Evolutionary conservation across 2,329 filamentous ascomycete genomes (phyloP).

Genomic region (Plectosphaerella sp.): DNA sequence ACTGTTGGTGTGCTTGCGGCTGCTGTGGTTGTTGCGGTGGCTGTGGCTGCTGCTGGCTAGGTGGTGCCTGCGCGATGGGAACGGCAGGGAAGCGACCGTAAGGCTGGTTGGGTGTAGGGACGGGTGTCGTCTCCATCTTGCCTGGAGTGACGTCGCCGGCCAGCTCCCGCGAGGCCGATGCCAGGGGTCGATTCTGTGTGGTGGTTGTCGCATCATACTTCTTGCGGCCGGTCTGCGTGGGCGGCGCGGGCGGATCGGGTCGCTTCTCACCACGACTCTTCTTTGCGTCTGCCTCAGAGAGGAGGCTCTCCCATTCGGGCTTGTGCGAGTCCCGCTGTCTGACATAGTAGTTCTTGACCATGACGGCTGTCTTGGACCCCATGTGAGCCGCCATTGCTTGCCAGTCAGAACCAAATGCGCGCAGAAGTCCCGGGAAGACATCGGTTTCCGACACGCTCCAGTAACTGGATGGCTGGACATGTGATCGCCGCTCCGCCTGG

Average conservation of each 20-base stretch:
- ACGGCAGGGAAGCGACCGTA: conserved; percentile 36
- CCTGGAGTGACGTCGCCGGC: conserved; percentile 37
- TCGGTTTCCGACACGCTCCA: conserved; percentile 81
- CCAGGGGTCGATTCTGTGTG: conserved; percentile 34
- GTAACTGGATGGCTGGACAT: conserved; percentile 69
- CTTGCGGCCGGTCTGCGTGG: conserved; percentile 44
- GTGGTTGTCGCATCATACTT: conserved; percentile 42
- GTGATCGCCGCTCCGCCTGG: conserved; percentile 45
- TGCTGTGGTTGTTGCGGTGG: conserved; percentile 10
- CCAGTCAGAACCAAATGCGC: conserved; percentile 77
- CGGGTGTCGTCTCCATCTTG: conserved; percentile 36
- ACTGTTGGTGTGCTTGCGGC: conserved; percentile 8
- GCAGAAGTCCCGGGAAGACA: conserved; percentile 69
- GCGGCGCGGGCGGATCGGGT: conserved; percentile 56
- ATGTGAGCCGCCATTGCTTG: conserved; percentile 70
- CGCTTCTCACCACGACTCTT: conserved; percentile 51
- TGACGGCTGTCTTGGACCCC: conserved; percentile 81
- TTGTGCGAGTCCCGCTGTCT: conserved; percentile 58
- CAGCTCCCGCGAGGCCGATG: conserved; percentile 34
- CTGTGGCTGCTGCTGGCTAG: conserved; percentile 12
- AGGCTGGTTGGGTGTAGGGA: conserved; percentile 28
- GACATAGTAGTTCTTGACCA: conserved; percentile 70
- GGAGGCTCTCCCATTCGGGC: conserved; percentile 55
- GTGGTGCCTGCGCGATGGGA: conserved; percentile 38
- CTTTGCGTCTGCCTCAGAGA: conserved; percentile 56